phyloP scores from a whole-genome alignment of 306 rosid species.

The Arachis hypogaea region DNA sequence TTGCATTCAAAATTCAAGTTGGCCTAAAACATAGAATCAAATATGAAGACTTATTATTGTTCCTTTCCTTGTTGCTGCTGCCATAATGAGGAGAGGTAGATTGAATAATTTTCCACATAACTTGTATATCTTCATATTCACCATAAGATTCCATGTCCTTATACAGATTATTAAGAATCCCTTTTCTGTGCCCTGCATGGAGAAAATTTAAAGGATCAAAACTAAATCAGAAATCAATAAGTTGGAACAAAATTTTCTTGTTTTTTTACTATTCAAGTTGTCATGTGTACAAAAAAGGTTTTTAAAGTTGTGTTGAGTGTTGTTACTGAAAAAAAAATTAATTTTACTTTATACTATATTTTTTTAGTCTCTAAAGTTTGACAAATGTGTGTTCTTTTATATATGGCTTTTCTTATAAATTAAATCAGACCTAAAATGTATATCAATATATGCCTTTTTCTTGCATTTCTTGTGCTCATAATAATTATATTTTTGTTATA shows the following conservation, averaged over 20 bases:
- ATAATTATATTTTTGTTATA: no score
- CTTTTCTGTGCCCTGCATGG: conserved; percentile 51
- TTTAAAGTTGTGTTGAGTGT: no score
- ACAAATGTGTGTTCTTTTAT: no score
- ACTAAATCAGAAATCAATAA: not conserved
- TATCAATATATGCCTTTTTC: no score
- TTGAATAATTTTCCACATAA: conserved; percentile 80
- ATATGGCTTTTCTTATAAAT: no score
- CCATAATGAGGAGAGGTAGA: conserved; percentile 46
- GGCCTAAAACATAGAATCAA: conserved; percentile 54
- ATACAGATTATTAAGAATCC: conserved; percentile 50
- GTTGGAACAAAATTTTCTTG: not conserved
- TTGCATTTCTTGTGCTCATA: no score
- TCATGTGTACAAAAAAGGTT: no score
- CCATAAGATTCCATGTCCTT: conserved; percentile 72
- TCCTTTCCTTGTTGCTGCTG: conserved; percentile 24
- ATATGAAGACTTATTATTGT: conserved; percentile 26
- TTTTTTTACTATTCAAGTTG: no score
- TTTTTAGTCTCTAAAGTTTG: no score
- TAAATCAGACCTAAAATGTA: no score
- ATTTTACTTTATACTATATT: no score
- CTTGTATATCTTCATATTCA: conserved; percentile 66
- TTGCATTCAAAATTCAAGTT: conserved; percentile 23
- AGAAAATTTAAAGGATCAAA: conserved; percentile 25
- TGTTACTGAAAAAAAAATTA: no score